Percentiles rank a stretch among this genome's conserved stretches.
These are phyloP conservation scores for Fusarium sp. DNA, from an alignment of 2,329 filamentous ascomycete species.

Conservation along the genomic window DNA sequence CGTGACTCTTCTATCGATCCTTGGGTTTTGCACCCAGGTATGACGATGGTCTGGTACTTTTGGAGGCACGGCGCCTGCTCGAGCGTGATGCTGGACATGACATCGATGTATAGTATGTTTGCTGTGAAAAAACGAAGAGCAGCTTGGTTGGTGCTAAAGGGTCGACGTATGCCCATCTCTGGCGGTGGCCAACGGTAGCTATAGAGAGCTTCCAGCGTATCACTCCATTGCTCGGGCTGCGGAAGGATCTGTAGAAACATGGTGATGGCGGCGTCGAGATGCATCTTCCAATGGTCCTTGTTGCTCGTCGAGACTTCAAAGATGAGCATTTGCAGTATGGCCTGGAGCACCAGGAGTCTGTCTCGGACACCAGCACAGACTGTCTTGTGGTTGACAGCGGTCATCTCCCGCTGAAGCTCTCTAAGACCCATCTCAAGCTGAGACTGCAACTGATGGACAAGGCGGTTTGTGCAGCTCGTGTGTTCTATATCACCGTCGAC, in stretches of 20 bases:
- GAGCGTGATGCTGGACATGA: conserved; percentile 59
- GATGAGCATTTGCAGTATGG: conserved; percentile 62
- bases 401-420: conserved; percentile 56
- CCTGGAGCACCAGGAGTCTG: conserved; percentile 56
- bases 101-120: conserved; percentile 59
- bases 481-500: conserved; percentile 47
- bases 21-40: conserved; percentile 46
- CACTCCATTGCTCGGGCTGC: conserved; percentile 50
- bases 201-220: conserved; percentile 47
- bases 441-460: conserved; percentile 53
- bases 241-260: conserved; percentile 59
- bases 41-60: conserved; percentile 52
- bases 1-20: conserved; percentile 31
- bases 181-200: conserved; percentile 49
- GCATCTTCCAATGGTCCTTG: conserved; percentile 60
- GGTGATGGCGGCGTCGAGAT: conserved; percentile 59
- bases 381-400: conserved; percentile 47
- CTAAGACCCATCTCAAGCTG: conserved; percentile 57
- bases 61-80: conserved; percentile 54
- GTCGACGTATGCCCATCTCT: conserved; percentile 45
- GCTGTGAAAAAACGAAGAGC: conserved; percentile 59
- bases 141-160: conserved; percentile 58
- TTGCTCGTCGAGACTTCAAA: conserved; percentile 59
- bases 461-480: conserved; percentile 48
- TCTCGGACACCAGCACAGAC: conserved; percentile 46